Conservation (phyloP, 1,284 basidiomycete genomes). For the Trichosporon coremiiforme region DNA sequence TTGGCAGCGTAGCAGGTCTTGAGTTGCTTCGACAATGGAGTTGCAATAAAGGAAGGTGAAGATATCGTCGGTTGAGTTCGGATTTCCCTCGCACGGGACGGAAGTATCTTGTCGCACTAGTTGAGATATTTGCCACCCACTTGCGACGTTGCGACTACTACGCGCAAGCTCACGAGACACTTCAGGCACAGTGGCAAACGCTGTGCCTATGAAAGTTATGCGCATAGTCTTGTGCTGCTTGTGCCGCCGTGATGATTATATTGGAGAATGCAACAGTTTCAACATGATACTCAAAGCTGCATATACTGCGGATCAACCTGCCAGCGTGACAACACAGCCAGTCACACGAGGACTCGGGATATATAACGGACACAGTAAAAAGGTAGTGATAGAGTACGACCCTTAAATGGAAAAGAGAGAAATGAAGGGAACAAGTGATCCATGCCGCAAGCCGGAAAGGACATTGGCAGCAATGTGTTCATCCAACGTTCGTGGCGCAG, state of each 20-base stretch:
- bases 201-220: not conserved
- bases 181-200: not conserved
- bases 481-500: not conserved
- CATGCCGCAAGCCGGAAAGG: not conserved
- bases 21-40: not conserved
- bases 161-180: not conserved
- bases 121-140: not conserved
- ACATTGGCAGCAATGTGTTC: not conserved
- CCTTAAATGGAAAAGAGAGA: slow-evolving; percentile 17
- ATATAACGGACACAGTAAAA: slow-evolving; percentile 6
- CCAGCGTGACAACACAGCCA: slow-evolving; percentile 18
- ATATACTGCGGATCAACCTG: slow-evolving; percentile 18
- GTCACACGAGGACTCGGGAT: slow-evolving; percentile 17
- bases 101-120: not conserved
- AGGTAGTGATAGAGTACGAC: slow-evolving; percentile 13
- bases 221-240: too few relatives aligned
- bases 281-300: slow-evolving; percentile 18
- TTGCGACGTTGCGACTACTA: not conserved
- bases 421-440: slow-evolving; percentile 8
- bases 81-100: not conserved
- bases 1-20: not conserved
- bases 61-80: not conserved
- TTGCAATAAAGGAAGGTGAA: not conserved
- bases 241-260: too few relatives aligned
- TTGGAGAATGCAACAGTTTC: not conserved